Conservation (phyloP, 2,329 filamentous ascomycete species). For the Didymella lethalis region DNA sequence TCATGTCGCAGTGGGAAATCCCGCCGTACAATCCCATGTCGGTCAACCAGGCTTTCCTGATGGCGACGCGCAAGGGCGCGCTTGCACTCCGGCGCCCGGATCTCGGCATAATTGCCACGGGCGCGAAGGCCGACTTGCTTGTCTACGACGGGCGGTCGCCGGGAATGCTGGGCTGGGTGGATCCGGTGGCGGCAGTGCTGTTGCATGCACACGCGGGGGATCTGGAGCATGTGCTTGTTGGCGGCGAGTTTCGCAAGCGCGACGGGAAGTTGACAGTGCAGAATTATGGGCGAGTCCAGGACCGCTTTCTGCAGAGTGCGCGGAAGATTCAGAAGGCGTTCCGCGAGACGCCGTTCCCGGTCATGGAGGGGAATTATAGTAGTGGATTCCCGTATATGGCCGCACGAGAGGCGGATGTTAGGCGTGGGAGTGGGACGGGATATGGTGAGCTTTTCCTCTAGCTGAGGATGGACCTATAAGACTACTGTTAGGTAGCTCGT, state of each 20-base stretch:
- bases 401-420: background rate
- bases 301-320: background rate
- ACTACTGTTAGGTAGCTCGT: background rate
- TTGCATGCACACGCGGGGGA: slow-evolving; percentile 64
- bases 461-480: background rate
- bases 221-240: slow-evolving; percentile 60
- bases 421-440: background rate
- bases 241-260: slow-evolving; percentile 59
- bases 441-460: background rate
- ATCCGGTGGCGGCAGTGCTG: slow-evolving; percentile 65
- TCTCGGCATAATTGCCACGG: slow-evolving; percentile 58
- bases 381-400: background rate
- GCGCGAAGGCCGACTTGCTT: slow-evolving; percentile 64
- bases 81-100: slow-evolving; percentile 61
- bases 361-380: background rate
- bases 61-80: slow-evolving; percentile 63
- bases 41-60: slow-evolving; percentile 63
- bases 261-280: slow-evolving; percentile 49
- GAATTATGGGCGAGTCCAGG: background rate
- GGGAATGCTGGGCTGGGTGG: slow-evolving; percentile 62
- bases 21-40: slow-evolving; percentile 61
- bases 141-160: slow-evolving; percentile 62
- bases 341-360: background rate
- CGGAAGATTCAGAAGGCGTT: background rate
- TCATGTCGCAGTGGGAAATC: slow-evolving; percentile 54